phyloP scores from a whole-genome alignment of 2,329 filamentous ascomycete genomes.

The Aspergillus aculeatus region DNA sequence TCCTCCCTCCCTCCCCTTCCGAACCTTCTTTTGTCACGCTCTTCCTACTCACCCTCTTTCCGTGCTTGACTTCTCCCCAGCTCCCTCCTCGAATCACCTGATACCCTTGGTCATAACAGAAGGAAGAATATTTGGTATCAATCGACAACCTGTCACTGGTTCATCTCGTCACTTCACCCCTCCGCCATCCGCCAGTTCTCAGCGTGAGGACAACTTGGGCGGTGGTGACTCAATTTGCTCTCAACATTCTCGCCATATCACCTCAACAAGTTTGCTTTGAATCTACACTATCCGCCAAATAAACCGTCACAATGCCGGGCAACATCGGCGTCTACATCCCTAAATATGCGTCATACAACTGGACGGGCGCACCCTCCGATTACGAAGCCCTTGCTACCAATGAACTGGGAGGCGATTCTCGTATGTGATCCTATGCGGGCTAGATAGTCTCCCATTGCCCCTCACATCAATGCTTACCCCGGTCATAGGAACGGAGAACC shows the following conservation, averaged over 20 bases:
- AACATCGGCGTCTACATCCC: slow-evolving; percentile 35
- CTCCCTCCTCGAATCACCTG: not conserved
- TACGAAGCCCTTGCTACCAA: slow-evolving; percentile 51
- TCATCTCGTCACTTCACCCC: not conserved
- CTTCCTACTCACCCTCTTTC: not conserved
- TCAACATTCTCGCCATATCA: not conserved
- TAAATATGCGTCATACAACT: slow-evolving; percentile 51
- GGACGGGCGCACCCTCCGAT: slow-evolving; percentile 47
- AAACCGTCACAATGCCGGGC: slow-evolving; percentile 28
- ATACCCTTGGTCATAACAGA: not conserved
- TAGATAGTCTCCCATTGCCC: not conserved
- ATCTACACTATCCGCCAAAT: not conserved
- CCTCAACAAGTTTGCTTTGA: not conserved
- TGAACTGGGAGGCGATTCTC: slow-evolving; percentile 71
- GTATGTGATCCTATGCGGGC: slow-evolving; percentile 53
- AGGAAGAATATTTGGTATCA: not conserved
- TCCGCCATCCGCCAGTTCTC: slow-evolving; percentile 8
- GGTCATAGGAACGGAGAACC: slow-evolving; percentile 69
- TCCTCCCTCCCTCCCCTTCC: not conserved
- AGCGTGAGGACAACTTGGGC: not conserved
- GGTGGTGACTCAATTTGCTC: slow-evolving; percentile 4
- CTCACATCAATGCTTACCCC: slow-evolving; percentile 10
- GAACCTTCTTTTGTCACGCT: not conserved
- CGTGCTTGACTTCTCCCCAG: not conserved
- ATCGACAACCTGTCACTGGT: not conserved